Base-by-base conservation (phyloP, 2,329 filamentous ascomycete genomes). In the Curvularia eragrostidis region DNA sequence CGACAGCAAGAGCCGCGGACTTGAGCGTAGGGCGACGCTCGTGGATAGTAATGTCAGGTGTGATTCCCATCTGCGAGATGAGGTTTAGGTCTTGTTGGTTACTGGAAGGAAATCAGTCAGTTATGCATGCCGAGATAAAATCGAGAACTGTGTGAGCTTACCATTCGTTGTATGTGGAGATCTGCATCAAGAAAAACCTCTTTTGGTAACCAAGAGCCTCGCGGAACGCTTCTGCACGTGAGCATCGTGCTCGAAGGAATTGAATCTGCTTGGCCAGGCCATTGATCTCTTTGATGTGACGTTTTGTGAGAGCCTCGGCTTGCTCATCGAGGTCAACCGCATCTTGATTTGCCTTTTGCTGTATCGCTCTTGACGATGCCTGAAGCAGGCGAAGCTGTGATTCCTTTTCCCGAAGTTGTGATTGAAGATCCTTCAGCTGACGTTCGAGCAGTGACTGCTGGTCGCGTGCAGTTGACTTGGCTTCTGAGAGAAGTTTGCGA, bases 51-150 rank as follows among this genome's bases (percentile, higher is more conserved):
- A 75, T 59, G 64, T 84, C 81, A 3, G 83, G 78, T 32, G 82
- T 84, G 62, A 91, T 86, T 62, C 91, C 91, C 82, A 97, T 96
- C 67, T 90, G 85, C 67, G 90, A 86, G 62, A 98, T 88, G 72
- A 97, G 89, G 51, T 88, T 87, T 58, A 98, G 87, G 75, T 98
- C 92, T 59, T 91, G 90, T 77, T 94, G 89, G 81, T 98, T 99
- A 81, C 95, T 98, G 76, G n/a, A 34, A 3, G 18, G 12, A 19
- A 18, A 21, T 52, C 43, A 52, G 49, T 52, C 43, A 52, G 49
- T 18, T 15, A 19, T 21, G 9, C 5, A 18, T 75, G 34, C 18
- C 12, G 4, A 12, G 12, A 13, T 4, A 3, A 56, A 56, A 51
- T n/a, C 36, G 26, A 13, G 2, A 12, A 43, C 10, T 21, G 19